Evolutionary conservation across 805 yeast genomes (phyloP), one percentile per base, ranked within the genome.

Genomic region (Limtongia smithiae): DNA sequence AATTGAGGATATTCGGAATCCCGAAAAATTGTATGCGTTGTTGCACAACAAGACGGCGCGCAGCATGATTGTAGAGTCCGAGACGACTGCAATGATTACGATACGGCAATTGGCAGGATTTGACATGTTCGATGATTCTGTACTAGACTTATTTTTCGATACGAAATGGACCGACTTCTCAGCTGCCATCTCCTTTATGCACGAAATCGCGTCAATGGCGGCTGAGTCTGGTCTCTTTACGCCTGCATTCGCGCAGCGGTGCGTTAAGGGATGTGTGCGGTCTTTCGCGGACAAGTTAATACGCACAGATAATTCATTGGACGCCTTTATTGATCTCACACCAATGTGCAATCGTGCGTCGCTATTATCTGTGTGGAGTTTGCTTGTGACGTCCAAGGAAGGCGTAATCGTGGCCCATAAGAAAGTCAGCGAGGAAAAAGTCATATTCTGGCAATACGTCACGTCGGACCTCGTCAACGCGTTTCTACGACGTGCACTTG

Each of bases 401-500:
- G 27, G 12, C 9, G 30, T 31, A 3, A 32, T 35, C 15, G 20
- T 3, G 4, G 30, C 22, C 2, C 3, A 5, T 6, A 14, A 25
- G 11, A 27, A 20, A 3, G 43, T 32, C 17, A 21, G 32, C 2
- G 15, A 11, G 12, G 34, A 32, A 11, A 7, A 7, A 6, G 27
- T 32, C 14, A 15, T 8, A 11, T 17, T 37, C 17, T 33, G 12
- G 22, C 37, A 48, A 11, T 24, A 17, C 5, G 25, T 48, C 14
- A 37, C 51, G 12, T 8, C 36, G 6, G 27, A 24, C 15, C 33
- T 48, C 8, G 39, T 43, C 4, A 30, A 38, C n/a, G 33, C 43
- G 6, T 48, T 48, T 43, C 24, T 43, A 9, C 31, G 18, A 4
- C 43, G 39, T 7, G 47, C 47, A 18, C 15, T 42, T 20, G 37